Conservation (phyloP, 192 early-diverging fungal species). For the Backusella sp. region DNA sequence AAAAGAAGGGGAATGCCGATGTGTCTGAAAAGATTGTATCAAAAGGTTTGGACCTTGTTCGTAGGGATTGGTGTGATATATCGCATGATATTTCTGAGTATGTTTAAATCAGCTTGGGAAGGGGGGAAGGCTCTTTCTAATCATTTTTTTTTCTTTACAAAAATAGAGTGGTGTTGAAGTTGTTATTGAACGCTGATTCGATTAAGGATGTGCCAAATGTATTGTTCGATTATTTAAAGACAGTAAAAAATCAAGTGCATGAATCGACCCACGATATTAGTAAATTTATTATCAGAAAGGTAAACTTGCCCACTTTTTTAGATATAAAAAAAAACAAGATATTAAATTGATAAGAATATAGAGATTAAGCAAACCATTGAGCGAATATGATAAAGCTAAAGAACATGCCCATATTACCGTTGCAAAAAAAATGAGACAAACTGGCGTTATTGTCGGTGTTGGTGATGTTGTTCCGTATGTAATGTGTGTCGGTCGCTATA, state of each 20-base stretch:
- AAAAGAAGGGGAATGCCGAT: constrained; percentile 49
- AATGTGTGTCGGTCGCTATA: constrained; percentile 70
- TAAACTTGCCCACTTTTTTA: constrained; percentile 24
- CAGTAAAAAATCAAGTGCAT: constrained; percentile 69
- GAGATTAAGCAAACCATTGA: constrained; percentile 88
- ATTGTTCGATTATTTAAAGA: constrained; percentile 75
- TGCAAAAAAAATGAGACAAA: constrained; percentile 73
- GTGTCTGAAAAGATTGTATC: constrained; percentile 60
- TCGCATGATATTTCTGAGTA: constrained; percentile 85
- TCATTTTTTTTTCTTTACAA: neutral
- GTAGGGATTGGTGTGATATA: constrained; percentile 96
- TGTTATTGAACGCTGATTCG: constrained; percentile 49
- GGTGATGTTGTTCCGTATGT: constrained; percentile 95
- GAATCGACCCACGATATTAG: constrained; percentile 67
- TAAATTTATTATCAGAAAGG: constrained; percentile 93
- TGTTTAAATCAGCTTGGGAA: neutral
- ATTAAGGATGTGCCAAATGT: constrained; percentile 67
- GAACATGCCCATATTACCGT: constrained; percentile 92
- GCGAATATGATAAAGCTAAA: constrained; percentile 85
- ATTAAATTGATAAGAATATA: constrained; percentile 27
- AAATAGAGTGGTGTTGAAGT: constrained; percentile 60
- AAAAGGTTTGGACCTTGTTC: constrained; percentile 94
- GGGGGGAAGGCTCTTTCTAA: neutral
- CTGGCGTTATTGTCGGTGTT: constrained; percentile 57
- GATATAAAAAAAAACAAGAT: neutral